Evolutionary conservation across 2,329 filamentous ascomycete species (phyloP), one percentile per base, ranked within the genome.

Genomic region (Botrytis tulipae): DNA sequence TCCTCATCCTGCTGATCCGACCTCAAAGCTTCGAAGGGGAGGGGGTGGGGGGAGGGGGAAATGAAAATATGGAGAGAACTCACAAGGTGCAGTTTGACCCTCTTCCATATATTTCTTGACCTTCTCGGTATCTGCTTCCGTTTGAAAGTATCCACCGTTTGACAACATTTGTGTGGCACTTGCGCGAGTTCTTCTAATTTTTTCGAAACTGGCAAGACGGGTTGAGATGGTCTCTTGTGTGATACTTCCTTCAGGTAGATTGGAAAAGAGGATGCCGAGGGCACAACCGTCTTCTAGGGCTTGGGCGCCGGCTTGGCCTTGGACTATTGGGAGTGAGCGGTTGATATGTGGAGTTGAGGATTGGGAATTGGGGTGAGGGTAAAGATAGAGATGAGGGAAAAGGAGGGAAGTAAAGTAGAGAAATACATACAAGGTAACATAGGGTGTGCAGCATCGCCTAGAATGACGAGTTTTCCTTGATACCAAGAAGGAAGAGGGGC

Each of bases 381-480:
- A 10, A 40, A 40, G 37, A 44, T 7, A 22, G 18, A 44, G 16
- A 18, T 18, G 16, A 18, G 7, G 18, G 18, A 9, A 6, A 65
- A 37, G 1, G 35, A 7, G 29, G 37, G 20, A 6, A 29, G 1
- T 7, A 22, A 37, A 8, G 25, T 10, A 60, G 22, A 51, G 14
- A 4, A 10, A 22, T 20, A 18, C 37, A n/a, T 57, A 67, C 73
- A 86, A 29, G 90, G 91, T 0, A 90, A 82, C 77, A 92, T 92
- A 0, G 91, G 90, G 79, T 93, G 91, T 0, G 89, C 90, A 0
- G 91, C 89, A 78, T 93, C 91, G 0, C 91, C 91, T 0, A 93
- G 80, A 0, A 92, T 79, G 0, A 85, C 89, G n/a, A 92, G 78
- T 12, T 83, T 84, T 0, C 82, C 87, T 3, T 86, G 85, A 0